Percentiles rank a stretch among this genome's conserved stretches.
These are phyloP conservation scores for Blastocystis sp. DNA, from an alignment of 352 stramenopile genomes.

Conservation along the genomic window DNA sequence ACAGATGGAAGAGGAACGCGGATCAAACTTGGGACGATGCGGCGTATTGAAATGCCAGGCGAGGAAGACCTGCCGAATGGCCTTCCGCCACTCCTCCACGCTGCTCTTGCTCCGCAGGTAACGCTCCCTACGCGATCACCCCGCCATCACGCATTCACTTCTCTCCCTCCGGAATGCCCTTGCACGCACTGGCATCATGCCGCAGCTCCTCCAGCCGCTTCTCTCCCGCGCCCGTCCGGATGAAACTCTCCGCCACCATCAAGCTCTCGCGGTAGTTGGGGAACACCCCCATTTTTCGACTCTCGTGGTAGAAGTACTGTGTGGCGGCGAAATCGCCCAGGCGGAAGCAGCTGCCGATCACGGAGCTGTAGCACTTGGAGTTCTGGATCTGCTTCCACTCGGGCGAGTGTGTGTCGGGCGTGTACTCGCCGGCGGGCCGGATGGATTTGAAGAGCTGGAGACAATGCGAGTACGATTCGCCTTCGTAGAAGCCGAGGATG, in stretches of 20 bases:
- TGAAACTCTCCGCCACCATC: slow-evolving; percentile 36
- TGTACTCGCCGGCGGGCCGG: background rate
- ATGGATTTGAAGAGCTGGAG: slow-evolving; percentile 49
- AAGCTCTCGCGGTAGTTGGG: slow-evolving; percentile 25
- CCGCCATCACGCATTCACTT: background rate
- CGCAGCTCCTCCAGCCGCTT: background rate
- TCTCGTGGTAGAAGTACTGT: slow-evolving; percentile 42
- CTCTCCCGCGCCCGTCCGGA: background rate
- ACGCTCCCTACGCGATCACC: slow-evolving; percentile 23
- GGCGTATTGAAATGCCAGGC: slow-evolving; percentile 39
- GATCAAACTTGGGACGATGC: slow-evolving; percentile 28
- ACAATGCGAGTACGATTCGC: slow-evolving; percentile 22
- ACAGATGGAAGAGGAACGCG: slow-evolving; percentile 16
- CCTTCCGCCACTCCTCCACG: background rate
- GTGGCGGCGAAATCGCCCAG: slow-evolving; percentile 3
- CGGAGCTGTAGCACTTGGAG: slow-evolving; percentile 58
- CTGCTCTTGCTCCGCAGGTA: slow-evolving; percentile 10
- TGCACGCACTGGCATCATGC: background rate
- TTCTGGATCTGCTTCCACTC: slow-evolving; percentile 55
- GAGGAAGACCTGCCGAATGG: slow-evolving; percentile 28
- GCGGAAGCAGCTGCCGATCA: slow-evolving; percentile 43
- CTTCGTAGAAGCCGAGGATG: slow-evolving; percentile 66
- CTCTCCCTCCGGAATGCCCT: slow-evolving; percentile 7
- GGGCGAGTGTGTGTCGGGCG: background rate
- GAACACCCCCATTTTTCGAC: slow-evolving; percentile 39